Base-by-base conservation (phyloP, 768 basidiomycete genomes). In the Boletus rex-veris region DNA sequence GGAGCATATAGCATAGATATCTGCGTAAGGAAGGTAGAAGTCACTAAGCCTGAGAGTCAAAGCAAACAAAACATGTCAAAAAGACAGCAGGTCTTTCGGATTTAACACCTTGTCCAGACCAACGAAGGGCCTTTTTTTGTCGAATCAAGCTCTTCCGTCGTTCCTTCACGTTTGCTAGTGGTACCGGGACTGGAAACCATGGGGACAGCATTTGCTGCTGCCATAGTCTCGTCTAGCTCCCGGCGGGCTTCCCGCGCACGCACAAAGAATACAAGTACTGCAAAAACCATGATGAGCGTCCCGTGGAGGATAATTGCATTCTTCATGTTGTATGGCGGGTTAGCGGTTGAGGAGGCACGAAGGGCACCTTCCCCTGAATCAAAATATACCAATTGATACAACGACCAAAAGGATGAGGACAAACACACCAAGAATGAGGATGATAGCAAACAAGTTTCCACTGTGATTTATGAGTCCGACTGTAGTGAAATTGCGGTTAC, bases 281-380 rank as follows among this genome's bases (percentile, higher is more conserved):
- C 72, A 11, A 75, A 64, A 2, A 57, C 68, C 53, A 80, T 58
- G 4, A 82, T 73, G 40, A 84, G 59, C 0, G 72, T 67, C 3
- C 82, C 89, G 26, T 86, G 81, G 64, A 93, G 81, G 26, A 92
- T 82, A 40, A 89, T 70, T 4, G 82, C 80, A 11, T 75, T 72
- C 33, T 69, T 80, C 88, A 93, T 89, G 68, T 89, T 88, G 30
- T 81, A 71, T 1, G 91, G 90, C 1, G 90, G 90, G 43, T 77
- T 66, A 15, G 84, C 88, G 36, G 77, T 67, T 11, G 75, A 60
- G 4, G 80, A 73, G 11, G 80, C 86, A 42, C 89, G 85, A 15
- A 93, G 75, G 3, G 88, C 86, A 44, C 81, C 79, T 68, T 85
- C 77, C 36, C 74, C 90, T 90, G 61, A 36, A 46, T 45, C 15